phyloP scores from a whole-genome alignment of 345 rosid species.

The Linum lewisii region DNA sequence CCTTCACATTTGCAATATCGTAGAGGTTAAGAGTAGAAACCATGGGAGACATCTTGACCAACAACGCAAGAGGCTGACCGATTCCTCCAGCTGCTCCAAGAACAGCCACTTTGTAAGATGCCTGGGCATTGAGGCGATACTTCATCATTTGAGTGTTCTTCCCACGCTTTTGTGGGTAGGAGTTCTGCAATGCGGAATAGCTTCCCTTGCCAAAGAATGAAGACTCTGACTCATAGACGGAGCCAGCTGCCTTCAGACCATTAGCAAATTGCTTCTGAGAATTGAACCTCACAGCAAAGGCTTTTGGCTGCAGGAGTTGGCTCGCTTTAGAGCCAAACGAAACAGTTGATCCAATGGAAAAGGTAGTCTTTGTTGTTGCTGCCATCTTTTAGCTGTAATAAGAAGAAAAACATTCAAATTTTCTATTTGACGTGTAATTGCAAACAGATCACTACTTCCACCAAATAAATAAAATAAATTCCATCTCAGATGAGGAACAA shows the following conservation, averaged over 20 bases:
- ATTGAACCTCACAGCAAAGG: slow-evolving; percentile 27
- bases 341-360: slow-evolving; percentile 46
- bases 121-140: slow-evolving; percentile 44
- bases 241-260: slow-evolving; percentile 52
- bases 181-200: slow-evolving; percentile 30
- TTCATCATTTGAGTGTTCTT: slow-evolving; percentile 23
- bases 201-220: slow-evolving; percentile 51
- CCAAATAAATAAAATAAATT: no score
- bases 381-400: slow-evolving; percentile 40
- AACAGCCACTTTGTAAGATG: slow-evolving; percentile 44
- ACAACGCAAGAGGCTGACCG: slow-evolving; percentile 26
- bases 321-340: slow-evolving; percentile 36
- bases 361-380: slow-evolving; percentile 49
- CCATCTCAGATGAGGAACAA: no score
- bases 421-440: background rate
- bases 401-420: slow-evolving; percentile 3
- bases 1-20: slow-evolving; percentile 24
- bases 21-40: slow-evolving; percentile 35
- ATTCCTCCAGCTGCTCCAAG: slow-evolving; percentile 32
- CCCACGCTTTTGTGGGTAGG: slow-evolving; percentile 31
- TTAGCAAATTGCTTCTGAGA: slow-evolving; percentile 30
- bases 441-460: no score
- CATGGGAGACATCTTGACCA: slow-evolving; percentile 30
- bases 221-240: slow-evolving; percentile 39
- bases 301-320: slow-evolving; percentile 33